These are phyloP conservation scores for Gonapodya sp. DNA, from an alignment of 192 early-diverging fungal species.

Conservation along the genomic window DNA sequence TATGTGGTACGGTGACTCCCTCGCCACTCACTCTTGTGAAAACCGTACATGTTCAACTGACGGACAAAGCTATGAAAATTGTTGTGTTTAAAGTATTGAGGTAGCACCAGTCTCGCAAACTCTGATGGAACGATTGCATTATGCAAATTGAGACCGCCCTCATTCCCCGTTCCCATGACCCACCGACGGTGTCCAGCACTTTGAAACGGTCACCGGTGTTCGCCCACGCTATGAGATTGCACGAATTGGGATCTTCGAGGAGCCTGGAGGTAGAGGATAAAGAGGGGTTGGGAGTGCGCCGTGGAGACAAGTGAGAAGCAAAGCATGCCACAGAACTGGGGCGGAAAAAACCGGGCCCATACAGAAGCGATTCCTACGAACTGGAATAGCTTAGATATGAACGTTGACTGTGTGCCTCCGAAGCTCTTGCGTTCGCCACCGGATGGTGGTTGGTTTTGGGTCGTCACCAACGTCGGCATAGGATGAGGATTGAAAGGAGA, in stretches of 20 bases:
- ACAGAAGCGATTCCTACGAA: no score
- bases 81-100: conserved; percentile 83
- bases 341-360: no score
- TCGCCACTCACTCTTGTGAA: conserved; percentile 83
- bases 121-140: conserved; percentile 39
- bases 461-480: no score
- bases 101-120: conserved; percentile 73
- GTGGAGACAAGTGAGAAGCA: no score
- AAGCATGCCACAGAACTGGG: no score
- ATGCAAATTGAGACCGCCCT: no score
- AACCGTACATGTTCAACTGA: conserved; percentile 93
- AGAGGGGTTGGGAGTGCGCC: no score
- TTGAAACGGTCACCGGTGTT: neutral
- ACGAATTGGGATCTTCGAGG: neutral
- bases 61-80: conserved; percentile 86
- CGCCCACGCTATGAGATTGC: neutral
- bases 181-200: neutral
- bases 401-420: neutral
- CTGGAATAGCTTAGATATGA: neutral
- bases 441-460: no score
- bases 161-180: no score
- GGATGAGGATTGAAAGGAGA: no score
- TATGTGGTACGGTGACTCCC: neutral
- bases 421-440: no score
- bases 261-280: neutral